Percentiles rank a stretch among this genome's conserved stretches.
Evolutionary conservation across 495 filamentous ascomycete species (phyloP).

Genomic region (Cryomyces antarcticus): DNA sequence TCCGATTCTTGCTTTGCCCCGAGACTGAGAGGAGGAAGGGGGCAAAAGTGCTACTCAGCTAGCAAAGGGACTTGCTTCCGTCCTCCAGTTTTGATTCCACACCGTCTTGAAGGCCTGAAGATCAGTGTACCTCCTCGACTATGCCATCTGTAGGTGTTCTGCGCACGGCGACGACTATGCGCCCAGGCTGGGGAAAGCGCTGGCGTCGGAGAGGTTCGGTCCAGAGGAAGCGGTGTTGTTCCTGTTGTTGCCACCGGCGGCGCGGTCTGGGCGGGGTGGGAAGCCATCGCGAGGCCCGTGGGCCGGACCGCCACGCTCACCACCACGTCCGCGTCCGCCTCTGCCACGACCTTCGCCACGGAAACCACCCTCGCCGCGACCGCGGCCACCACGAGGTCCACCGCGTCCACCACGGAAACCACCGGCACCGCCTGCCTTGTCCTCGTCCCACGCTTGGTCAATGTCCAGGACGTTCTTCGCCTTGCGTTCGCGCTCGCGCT

Average conservation of each 20-base stretch:
- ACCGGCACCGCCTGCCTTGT: conserved; percentile 7
- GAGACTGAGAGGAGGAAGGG: too few relatives aligned
- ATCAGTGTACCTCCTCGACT: too few relatives aligned
- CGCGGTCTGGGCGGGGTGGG: conserved; percentile 3
- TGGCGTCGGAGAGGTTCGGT: conserved; percentile 44
- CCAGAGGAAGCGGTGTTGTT: conserved; percentile 9
- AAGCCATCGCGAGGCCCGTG: conserved; percentile 15
- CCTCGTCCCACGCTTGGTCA: conserved; percentile 59
- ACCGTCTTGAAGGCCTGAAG: too few relatives aligned
- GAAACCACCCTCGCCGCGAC: conserved; percentile 16
- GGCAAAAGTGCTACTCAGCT: too few relatives aligned
- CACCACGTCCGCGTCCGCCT: conserved; percentile 18
- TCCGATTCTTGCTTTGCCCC: too few relatives aligned
- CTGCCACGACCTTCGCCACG: conserved; percentile 11
- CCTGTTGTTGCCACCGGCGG: conserved; percentile 5
- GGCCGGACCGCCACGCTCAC: conserved; percentile 11
- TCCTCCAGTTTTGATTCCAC: too few relatives aligned
- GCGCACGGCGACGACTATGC: conserved; percentile 1
- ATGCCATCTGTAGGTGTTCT: too few relatives aligned
- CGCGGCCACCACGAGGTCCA: conserved; percentile 20
- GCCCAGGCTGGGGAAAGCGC: conserved; percentile 57
- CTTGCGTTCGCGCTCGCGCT: conserved; percentile 81
- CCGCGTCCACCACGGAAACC: conserved; percentile 23
- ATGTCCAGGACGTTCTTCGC: conserved; percentile 75
- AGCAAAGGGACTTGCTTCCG: too few relatives aligned